A percentile compares a stretch with the other conserved stretches of the same genome.
phyloP scores from a whole-genome alignment of 2,329 filamentous ascomycete genomes.

The Lecanicillium sp. region DNA sequence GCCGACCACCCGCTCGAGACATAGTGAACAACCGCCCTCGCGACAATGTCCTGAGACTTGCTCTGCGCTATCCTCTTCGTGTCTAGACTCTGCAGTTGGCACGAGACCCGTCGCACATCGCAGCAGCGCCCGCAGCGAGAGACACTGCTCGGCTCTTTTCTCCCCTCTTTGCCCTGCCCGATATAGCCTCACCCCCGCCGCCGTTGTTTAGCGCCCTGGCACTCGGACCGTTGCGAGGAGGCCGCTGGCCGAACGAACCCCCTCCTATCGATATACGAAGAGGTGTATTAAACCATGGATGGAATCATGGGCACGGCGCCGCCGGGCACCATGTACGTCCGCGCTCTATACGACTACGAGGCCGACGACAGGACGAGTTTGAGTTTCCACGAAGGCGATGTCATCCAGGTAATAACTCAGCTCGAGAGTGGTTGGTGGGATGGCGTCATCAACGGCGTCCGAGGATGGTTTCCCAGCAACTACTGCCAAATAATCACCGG shows the following conservation, averaged over 20 bases:
- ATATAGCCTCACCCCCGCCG: slow-evolving; percentile 13
- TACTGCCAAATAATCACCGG: slow-evolving; percentile 85
- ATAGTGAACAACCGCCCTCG: slow-evolving; percentile 5
- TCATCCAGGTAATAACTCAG: slow-evolving; percentile 97
- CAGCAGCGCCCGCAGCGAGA: slow-evolving; percentile 1
- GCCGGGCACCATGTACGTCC: slow-evolving; percentile 75
- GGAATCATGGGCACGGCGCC: slow-evolving; percentile 52
- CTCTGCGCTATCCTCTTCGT: slow-evolving; percentile 4
- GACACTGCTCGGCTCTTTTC: neutral
- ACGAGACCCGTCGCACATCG: slow-evolving; percentile 7
- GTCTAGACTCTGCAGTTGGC: slow-evolving; percentile 6
- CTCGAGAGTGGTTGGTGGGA: slow-evolving; percentile 99
- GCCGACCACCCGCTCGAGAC: slow-evolving; percentile 1
- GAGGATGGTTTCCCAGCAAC: slow-evolving; percentile 99
- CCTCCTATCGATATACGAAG: slow-evolving; percentile 11
- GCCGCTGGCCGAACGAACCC: slow-evolving; percentile 17
- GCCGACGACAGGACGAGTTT: slow-evolving; percentile 94
- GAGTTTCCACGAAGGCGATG: slow-evolving; percentile 93
- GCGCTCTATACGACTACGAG: slow-evolving; percentile 95
- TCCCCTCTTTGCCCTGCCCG: neutral
- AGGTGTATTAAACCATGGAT: slow-evolving; percentile 40
- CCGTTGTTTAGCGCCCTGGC: slow-evolving; percentile 1
- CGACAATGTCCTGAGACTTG: slow-evolving; percentile 7
- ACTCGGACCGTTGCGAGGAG: slow-evolving; percentile 9
- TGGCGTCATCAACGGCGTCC: slow-evolving; percentile 90